Evolutionary conservation across 1,284 basidiomycete species (phyloP).

Genomic region (Volvariella volvacea): DNA sequence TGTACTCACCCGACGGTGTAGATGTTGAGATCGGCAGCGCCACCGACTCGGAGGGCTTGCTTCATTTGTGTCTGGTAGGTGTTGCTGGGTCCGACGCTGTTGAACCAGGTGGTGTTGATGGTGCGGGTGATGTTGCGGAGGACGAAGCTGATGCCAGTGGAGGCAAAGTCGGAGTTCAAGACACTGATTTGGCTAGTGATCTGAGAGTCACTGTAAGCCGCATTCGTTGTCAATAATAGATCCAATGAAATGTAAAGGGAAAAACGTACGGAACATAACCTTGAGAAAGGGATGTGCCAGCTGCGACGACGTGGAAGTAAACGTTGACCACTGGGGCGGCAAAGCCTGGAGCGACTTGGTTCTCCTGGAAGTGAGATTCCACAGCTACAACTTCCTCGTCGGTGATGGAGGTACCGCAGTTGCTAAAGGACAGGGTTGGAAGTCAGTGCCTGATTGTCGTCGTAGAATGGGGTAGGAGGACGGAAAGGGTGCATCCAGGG

Average conservation of each 20-base stretch:
- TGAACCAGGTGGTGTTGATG: constrained; percentile 37
- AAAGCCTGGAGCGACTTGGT: not conserved
- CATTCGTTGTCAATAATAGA: not conserved
- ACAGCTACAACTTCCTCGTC: constrained; percentile 6
- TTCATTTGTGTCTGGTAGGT: constrained; percentile 40
- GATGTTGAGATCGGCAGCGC: constrained; percentile 35
- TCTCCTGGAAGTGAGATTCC: constrained; percentile 5
- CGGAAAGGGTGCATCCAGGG: no score
- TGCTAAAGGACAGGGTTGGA: no score
- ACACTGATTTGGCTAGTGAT: constrained; percentile 22
- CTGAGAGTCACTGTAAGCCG: constrained; percentile 19
- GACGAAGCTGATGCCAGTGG: constrained; percentile 28
- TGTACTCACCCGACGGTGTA: constrained; percentile 32
- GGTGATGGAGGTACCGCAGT: constrained; percentile 10
- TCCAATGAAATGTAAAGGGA: not conserved
- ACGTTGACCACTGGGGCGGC: constrained; percentile 6
- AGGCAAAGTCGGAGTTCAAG: constrained; percentile 33
- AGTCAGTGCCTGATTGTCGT: no score
- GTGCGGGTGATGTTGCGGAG: constrained; percentile 33
- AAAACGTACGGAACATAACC: constrained; percentile 6
- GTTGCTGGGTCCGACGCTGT: constrained; percentile 25
- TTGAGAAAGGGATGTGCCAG: constrained; percentile 2
- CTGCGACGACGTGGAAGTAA: constrained; percentile 12
- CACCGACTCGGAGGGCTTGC: constrained; percentile 30
- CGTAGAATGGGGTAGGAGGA: no score